Percentiles rank a stretch among this genome's conserved stretches.
phyloP scores from a whole-genome alignment of 2,329 filamentous ascomycete species.

The Ophiocordyceps robertsii region DNA sequence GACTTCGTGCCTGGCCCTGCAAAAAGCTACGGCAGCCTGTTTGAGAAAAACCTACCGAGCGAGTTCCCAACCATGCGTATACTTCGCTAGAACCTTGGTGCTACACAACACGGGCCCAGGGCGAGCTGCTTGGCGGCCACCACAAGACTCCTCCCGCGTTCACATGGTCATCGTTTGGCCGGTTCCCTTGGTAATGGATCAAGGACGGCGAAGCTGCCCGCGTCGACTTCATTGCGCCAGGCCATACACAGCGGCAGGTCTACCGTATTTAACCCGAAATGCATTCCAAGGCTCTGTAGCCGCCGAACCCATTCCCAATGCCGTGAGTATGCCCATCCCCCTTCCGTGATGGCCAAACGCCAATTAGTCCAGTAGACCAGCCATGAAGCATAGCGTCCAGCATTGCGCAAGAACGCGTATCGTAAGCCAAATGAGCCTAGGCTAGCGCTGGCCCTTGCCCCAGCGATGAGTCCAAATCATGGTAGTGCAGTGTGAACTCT shows the following conservation, averaged over 20 bases:
- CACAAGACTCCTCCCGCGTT: no score
- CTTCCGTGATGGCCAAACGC: constrained; percentile 17
- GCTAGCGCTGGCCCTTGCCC: constrained; percentile 17
- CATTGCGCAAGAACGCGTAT: constrained; percentile 3
- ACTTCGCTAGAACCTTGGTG: no score
- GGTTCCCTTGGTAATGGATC: neutral
- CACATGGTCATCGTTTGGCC: no score
- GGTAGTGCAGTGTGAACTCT: constrained; percentile 47
- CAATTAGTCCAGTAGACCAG: constrained; percentile 10
- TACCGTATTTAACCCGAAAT: constrained; percentile 12
- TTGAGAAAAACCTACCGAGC: no score
- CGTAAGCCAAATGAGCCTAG: constrained; percentile 6
- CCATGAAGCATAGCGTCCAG: constrained; percentile 6
- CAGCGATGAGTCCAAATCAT: constrained; percentile 41
- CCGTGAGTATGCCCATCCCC: constrained; percentile 15
- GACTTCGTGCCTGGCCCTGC: neutral
- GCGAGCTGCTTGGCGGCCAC: no score
- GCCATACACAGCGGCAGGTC: constrained; percentile 4
- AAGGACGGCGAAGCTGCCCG: neutral
- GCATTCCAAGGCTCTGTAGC: constrained; percentile 15
- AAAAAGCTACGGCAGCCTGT: no score
- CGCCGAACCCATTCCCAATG: constrained; percentile 15
- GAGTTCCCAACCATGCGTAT: no score
- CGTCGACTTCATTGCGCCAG: constrained; percentile 3
- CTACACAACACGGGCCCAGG: no score